Base-by-base conservation (phyloP, 768 basidiomycete genomes). In the Panaeolus papilionaceus region DNA sequence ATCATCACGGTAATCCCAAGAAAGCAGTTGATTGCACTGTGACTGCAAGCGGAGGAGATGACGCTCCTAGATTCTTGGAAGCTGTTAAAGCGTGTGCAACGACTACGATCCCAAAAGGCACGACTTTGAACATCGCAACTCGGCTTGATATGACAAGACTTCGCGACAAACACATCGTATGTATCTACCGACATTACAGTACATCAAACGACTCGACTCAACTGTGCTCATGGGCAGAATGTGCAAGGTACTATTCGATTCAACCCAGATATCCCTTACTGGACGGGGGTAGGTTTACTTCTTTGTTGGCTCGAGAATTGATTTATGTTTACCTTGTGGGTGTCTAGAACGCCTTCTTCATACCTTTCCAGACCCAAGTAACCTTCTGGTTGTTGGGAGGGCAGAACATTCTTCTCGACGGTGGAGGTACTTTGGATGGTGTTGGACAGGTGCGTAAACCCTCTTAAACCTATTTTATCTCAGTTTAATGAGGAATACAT, bases 351-450 rank as follows among this genome's bases (percentile, higher is more conserved):
- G 85, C 76, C 5, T 87, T 87, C 72, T 80, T 79, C 64, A 84
- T 87, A 65, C 76, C 82, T 16, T 88, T 86, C 77, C 86, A 87
- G 72, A 83, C 80, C 0, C 85, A 86, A 70, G 74, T 84, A 28
- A 83, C 85, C 4, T 86, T 86, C 71, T 89, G 86, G 87, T 76
- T 86, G 4, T 73, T 88, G 2, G 86, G 86, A 37, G 86, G 86
- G 5, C 75, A 79, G 38, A 84, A 86, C 66, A 78, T 86, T 45
- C 38, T 76, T 8, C 71, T 87, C 23, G 83, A 85, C 65, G 89
- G 90, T 7, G 88, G 89, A 40, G 89, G 89, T 11, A 88, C 87
- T 2, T 79, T 92, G 18, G 88, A 90, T 72, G 90, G 89, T 18
- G 82, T 84, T 38, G 90, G 90, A 11, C 89, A 90, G 77, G 85